These are phyloP conservation scores for Castanea crenata DNA, from an alignment of 306 rosid species.

Conservation along the genomic window DNA sequence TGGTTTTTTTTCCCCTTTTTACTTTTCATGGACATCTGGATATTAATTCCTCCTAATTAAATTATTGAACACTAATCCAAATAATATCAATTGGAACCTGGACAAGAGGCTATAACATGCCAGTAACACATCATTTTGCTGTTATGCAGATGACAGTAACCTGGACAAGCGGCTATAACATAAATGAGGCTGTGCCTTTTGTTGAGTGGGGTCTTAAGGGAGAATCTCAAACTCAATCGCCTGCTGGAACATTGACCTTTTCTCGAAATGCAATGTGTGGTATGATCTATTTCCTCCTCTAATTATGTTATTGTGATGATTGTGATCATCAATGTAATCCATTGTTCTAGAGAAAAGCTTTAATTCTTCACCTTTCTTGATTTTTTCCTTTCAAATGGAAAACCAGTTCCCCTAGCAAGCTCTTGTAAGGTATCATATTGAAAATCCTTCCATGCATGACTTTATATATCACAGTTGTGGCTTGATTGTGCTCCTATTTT, in stretches of 20 bases:
- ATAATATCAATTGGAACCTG: neutral
- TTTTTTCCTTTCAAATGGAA: too few relatives aligned
- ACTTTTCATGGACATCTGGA: neutral
- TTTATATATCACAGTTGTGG: too few relatives aligned
- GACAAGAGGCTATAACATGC: neutral
- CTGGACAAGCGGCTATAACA: constrained; percentile 55
- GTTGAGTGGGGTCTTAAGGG: constrained; percentile 61
- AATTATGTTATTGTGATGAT: too few relatives aligned
- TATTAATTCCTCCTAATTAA: neutral
- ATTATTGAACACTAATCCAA: neutral
- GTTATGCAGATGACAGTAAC: constrained; percentile 52
- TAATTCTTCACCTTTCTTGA: too few relatives aligned
- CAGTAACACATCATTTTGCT: neutral
- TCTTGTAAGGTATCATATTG: too few relatives aligned
- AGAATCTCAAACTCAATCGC: constrained; percentile 35
- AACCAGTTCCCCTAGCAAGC: too few relatives aligned
- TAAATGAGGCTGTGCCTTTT: constrained; percentile 61
- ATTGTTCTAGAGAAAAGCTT: too few relatives aligned
- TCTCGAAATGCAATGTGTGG: constrained; percentile 45
- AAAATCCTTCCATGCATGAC: too few relatives aligned
- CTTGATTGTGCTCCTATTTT: too few relatives aligned
- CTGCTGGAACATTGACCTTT: constrained; percentile 47
- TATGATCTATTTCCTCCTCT: constrained; percentile 14
- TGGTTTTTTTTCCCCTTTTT: neutral
- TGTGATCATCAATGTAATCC: too few relatives aligned